Evolutionary conservation across 176 grass and related monocot genomes (phyloP).

Genomic region (Eleusine indica): DNA sequence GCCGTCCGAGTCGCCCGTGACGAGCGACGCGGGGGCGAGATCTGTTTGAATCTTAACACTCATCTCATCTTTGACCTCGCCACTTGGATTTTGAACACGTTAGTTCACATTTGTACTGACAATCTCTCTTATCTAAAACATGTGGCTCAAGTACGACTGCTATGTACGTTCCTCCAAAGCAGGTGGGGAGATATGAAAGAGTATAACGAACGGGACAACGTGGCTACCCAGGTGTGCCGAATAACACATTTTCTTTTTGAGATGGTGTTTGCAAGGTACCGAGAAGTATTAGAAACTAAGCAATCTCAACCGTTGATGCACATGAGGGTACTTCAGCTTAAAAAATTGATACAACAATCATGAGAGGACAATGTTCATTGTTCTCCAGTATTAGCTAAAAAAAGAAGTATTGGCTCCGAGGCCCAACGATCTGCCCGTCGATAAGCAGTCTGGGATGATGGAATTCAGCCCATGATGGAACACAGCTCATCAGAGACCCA

Average conservation of each 20-base stretch:
- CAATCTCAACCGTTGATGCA: too few relatives aligned
- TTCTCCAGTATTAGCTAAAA: neutral
- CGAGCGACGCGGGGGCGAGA: too few relatives aligned
- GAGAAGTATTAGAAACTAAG: neutral
- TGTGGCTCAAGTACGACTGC: neutral
- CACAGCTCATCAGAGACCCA: neutral
- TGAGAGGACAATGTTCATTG: neutral
- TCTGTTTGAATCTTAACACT: too few relatives aligned
- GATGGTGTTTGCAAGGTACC: too few relatives aligned
- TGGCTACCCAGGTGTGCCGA: neutral
- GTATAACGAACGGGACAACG: neutral
- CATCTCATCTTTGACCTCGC: too few relatives aligned
- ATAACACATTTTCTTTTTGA: too few relatives aligned
- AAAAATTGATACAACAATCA: too few relatives aligned
- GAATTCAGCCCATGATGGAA: neutral
- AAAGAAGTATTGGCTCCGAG: too few relatives aligned
- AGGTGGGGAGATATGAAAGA: neutral
- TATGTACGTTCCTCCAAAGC: neutral
- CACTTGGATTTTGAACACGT: neutral
- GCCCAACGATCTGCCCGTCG: too few relatives aligned
- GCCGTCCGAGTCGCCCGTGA: too few relatives aligned
- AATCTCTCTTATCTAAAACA: neutral
- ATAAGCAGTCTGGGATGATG: too few relatives aligned
- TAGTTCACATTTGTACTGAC: neutral
- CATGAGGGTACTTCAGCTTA: too few relatives aligned